Base-by-base conservation (phyloP, 2,329 filamentous ascomycete species). In the Periconia macrospinosa region DNA sequence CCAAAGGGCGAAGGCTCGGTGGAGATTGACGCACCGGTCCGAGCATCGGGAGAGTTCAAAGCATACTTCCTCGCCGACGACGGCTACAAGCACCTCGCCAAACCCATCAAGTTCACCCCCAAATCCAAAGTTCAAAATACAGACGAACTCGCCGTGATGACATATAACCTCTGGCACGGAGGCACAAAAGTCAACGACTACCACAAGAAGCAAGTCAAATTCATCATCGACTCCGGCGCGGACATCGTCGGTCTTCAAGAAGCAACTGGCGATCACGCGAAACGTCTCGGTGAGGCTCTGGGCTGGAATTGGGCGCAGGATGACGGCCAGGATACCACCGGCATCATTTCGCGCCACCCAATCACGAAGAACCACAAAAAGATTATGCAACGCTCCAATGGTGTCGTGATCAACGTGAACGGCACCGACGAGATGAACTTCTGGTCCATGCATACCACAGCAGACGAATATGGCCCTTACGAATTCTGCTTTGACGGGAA, bases 171-270 rank as follows among this genome's bases (percentile, higher is more conserved):
- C 15, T 56, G 54, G 54, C 14, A 56, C 33, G 54, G 54, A 2
- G 54, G 54, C 2, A 50, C 46, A 2, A 56, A 56, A 27, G 42
- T 56, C n/a, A 56, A 56, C 37, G 40, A 27, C 18, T 53, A 56
- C 30, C 54, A 56, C 37, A 40, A 47, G 5, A 56, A 56, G 37
- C 54, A 57, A 45, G 51, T 54, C 30, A 49, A 54, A 10, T 57
- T 52, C 15, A 30, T 57, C 23, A 45, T 7, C 6, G 45, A 47
- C 2, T 46, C 51, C 10, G 44, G 37, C 23, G 40, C 49, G 2
- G 54, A 57, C 20, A 40, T 57, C n/a, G 42, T 57, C 30, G 51
- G 54, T 10, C 30, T 57, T n/a, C 51, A 57, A 20, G 54, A 57
- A 52, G 54, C 54, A 6, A 43, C 35, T 18, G 51, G 51, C 2